These are phyloP conservation scores for Diaporthe longicolla DNA, from an alignment of 2,329 filamentous ascomycete species.

Conservation along the genomic window DNA sequence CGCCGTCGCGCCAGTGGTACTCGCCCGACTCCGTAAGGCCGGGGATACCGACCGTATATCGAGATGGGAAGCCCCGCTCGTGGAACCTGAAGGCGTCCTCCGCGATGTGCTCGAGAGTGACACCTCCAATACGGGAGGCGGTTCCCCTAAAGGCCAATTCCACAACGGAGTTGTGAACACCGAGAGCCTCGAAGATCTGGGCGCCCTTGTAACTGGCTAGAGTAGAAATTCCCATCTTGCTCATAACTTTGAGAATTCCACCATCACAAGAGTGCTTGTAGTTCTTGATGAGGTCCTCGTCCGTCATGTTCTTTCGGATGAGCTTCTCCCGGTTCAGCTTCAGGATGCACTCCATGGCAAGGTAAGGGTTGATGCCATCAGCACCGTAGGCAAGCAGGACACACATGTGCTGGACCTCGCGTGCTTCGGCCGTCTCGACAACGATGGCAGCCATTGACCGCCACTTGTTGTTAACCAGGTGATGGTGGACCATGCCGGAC, in stretches of 20 bases:
- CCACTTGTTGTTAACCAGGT: conserved; percentile 96
- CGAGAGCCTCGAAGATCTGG: conserved; percentile 96
- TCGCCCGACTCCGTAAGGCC: conserved; percentile 93
- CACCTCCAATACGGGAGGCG: conserved; percentile 92
- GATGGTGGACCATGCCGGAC: conserved; percentile 94
- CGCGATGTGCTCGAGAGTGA: conserved; percentile 93
- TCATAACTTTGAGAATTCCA: conserved; percentile 98
- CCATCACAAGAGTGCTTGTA: conserved; percentile 98
- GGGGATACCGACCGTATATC: conserved; percentile 80
- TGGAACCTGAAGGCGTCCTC: conserved; percentile 96
- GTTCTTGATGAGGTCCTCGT: conserved; percentile 89
- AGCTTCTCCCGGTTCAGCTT: conserved; percentile 96
- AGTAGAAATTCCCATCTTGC: conserved; percentile 99
- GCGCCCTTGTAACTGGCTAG: conserved; percentile 97
- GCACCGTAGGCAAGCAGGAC: conserved; percentile 96
- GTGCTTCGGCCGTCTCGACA: conserved; percentile 93
- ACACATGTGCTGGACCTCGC: conserved; percentile 98
- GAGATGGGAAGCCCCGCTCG: conserved; percentile 90
- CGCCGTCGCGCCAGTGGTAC: conserved; percentile 98
- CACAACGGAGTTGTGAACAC: conserved; percentile 91
- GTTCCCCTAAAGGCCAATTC: conserved; percentile 96
- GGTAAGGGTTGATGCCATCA: conserved; percentile 94
- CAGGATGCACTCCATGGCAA: conserved; percentile 95
- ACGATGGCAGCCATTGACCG: conserved; percentile 88
- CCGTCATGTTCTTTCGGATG: conserved; percentile 88